These are phyloP conservation scores for Candida anglica DNA, from an alignment of 805 yeast genomes.

Conservation along the genomic window DNA sequence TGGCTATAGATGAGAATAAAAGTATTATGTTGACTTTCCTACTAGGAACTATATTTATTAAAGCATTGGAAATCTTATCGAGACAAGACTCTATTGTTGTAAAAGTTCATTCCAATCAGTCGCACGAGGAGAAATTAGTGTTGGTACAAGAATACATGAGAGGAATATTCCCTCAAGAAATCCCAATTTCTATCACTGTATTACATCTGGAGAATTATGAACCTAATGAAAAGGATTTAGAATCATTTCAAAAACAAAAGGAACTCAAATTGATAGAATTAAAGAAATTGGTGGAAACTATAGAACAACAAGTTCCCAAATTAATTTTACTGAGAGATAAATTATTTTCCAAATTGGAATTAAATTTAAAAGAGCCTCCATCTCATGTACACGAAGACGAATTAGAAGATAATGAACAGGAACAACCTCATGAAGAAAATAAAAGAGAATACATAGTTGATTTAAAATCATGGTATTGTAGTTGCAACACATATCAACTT, in stretches of 20 bases:
- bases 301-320: not conserved
- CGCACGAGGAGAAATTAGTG: not conserved
- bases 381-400: not conserved
- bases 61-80: conserved; percentile 1
- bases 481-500: conserved; percentile 20
- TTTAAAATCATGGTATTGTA: conserved; percentile 26
- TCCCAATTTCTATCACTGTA: not conserved
- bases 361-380: not conserved
- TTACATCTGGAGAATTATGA: not conserved
- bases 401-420: not conserved
- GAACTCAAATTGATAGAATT: not conserved
- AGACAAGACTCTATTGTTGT: not conserved
- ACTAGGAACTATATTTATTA: conserved; percentile 1
- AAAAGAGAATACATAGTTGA: conserved; percentile 11
- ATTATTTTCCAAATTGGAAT: not conserved
- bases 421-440: not conserved
- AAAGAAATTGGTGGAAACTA: not conserved
- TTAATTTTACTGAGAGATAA: no score
- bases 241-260: not conserved
- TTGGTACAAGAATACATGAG: not conserved
- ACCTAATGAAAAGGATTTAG: not conserved
- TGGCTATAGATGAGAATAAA: conserved; percentile 1
- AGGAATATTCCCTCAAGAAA: not conserved
- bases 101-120: not conserved
- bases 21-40: not conserved